Evolutionary conservation across 1,284 basidiomycete genomes (phyloP).

Genomic region (Puccinia novopanici): DNA sequence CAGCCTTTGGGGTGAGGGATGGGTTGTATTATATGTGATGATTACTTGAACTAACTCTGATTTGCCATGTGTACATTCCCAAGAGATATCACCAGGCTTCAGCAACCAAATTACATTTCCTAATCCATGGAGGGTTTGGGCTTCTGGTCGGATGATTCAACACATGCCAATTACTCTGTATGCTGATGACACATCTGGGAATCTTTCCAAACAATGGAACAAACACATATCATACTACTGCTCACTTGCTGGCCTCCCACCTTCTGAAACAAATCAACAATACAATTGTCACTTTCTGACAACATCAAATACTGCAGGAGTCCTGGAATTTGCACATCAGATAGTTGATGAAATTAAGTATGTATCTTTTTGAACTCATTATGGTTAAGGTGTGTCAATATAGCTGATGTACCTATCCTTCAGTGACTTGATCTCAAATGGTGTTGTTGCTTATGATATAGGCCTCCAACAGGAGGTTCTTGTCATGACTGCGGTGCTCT

Average conservation of each 20-base stretch:
- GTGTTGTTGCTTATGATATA: neutral
- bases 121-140: neutral
- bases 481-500: neutral
- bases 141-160: neutral
- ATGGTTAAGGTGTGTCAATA: no score
- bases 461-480: neutral
- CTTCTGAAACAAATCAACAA: no score
- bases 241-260: no score
- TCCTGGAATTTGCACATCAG: neutral
- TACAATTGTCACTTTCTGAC: neutral
- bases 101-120: neutral
- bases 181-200: no score
- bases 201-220: no score
- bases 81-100: neutral
- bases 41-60: neutral
- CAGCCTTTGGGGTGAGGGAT: no score
- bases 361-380: neutral
- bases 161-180: no score
- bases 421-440: neutral
- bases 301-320: neutral
- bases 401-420: neutral
- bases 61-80: neutral
- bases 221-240: no score
- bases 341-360: constrained; percentile 3
- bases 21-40: no score